Percentiles rank a stretch among this genome's conserved stretches.
Evolutionary conservation across 2,329 filamentous ascomycete species (phyloP).

Genomic region (Aspergillus tanneri): DNA sequence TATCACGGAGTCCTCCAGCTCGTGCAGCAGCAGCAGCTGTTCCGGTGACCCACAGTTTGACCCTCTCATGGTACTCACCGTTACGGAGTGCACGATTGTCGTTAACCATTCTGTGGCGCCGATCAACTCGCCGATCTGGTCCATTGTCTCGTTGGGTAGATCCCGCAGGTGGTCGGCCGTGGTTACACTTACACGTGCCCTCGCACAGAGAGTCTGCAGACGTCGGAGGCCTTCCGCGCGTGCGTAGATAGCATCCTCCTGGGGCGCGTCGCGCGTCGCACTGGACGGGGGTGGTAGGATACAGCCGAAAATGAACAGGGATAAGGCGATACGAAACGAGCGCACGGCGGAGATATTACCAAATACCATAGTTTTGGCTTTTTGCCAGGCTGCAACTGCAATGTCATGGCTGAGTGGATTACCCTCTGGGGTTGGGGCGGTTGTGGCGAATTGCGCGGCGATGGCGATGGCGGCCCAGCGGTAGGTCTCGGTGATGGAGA

Average conservation of each 20-base stretch:
- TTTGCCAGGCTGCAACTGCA: conserved; percentile 10
- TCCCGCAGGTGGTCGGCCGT: background rate
- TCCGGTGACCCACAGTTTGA: background rate
- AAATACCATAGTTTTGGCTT: conserved; percentile 15
- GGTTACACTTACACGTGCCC: background rate
- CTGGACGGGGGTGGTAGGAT: background rate
- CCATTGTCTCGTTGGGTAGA: background rate
- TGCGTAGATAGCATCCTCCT: conserved; percentile 1
- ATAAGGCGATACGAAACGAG: conserved; percentile 7
- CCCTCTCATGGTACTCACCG: background rate
- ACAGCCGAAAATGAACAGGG: background rate
- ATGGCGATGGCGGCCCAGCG: conserved; percentile 16
- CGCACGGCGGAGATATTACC: conserved; percentile 6
- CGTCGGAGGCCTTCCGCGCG: background rate
- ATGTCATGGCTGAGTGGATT: conserved; percentile 2
- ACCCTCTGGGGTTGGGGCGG: background rate
- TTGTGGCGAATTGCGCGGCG: conserved; percentile 11
- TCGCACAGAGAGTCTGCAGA: background rate
- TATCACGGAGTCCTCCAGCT: background rate
- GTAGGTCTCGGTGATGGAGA: conserved; percentile 10
- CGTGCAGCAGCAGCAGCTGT: background rate
- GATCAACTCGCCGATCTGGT: background rate
- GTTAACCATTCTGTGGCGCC: conserved; percentile 4
- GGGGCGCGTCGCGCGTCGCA: background rate
- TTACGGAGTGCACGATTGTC: background rate